Evolutionary conservation across 176 grass and related monocot genomes (phyloP), one percentile per base, ranked within the genome.

Genomic region (Raddia distichophylla): DNA sequence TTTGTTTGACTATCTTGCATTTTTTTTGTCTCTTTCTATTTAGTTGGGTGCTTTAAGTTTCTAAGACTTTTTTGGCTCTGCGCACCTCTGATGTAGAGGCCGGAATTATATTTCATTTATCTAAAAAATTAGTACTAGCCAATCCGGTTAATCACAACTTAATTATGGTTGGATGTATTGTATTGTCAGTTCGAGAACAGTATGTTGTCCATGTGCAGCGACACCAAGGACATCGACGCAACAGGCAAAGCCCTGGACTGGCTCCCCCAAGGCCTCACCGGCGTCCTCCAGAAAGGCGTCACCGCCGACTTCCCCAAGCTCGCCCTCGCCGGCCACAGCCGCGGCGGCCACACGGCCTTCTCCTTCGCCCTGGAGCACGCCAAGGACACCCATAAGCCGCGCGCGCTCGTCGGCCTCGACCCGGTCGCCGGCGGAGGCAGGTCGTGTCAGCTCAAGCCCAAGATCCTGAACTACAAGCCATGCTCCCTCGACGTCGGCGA

Each of bases 341-440:
- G 87, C 47, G 91, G 91, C 9, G 91, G 85, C 45, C 88, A 90
- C 58, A 80, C 88, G 0, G 91, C 88, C 10, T 93, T 93, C 81
- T 5, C 91, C 13, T 14, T 93, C 3, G 85, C 63, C 34, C 57
- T 88, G 45, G 91, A 88, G 10, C 85, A n/a, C n/a, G n/a, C n/a
- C 32, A 66, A 87, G 44, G 83, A 72, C 13, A 55, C 18, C 4
- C 78, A 88, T 35, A 76, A 65, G 19, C 86, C 88, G 35, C 82
- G 74, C 13, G 72, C 85, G 6, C 61, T 93, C 69, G 80, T 93
- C 14, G 91, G 88, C 5, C 51, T 93, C 5, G 91, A 93, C 69
- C 91, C 88, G 0, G 88, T 93, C 9, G 85, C 91, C 2, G 82
- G 85, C 33, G 54, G 1, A 0, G 43, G 49, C 48, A 80, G 72